phyloP scores from a whole-genome alignment of 768 basidiomycete species.

The Sarcodon sp. region DNA sequence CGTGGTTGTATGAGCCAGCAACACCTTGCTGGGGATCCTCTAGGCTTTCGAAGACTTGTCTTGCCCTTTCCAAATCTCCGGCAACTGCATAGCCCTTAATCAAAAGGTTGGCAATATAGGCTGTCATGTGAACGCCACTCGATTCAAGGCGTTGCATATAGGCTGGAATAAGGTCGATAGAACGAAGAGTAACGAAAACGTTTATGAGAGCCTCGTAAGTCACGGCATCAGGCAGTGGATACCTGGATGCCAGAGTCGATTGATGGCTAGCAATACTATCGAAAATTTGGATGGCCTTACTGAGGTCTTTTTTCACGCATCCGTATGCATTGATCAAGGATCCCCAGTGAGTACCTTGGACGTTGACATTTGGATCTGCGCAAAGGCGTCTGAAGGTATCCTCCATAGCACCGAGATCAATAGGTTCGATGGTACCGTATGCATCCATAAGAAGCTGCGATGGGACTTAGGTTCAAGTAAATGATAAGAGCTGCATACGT shows the following conservation, averaged over 20 bases:
- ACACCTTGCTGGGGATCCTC: constrained; percentile 72
- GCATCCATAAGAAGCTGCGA: constrained; percentile 75
- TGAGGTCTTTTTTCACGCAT: constrained; percentile 62
- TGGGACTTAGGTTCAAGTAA: not conserved
- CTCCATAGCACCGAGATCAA: constrained; percentile 65
- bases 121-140: constrained; percentile 75
- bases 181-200: constrained; percentile 66
- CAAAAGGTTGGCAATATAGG: constrained; percentile 85
- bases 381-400: constrained; percentile 49
- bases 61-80: constrained; percentile 58
- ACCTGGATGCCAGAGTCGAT: constrained; percentile 18
- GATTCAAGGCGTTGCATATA: constrained; percentile 51
- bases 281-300: constrained; percentile 67
- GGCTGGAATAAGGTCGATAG: constrained; percentile 60
- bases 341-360: constrained; percentile 63
- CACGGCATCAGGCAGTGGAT: constrained; percentile 60
- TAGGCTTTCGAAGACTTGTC: constrained; percentile 70
- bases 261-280: constrained; percentile 53
- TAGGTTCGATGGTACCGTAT: constrained; percentile 76
- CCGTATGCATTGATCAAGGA: constrained; percentile 86
- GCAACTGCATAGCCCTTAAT: constrained; percentile 61
- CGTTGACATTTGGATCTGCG: constrained; percentile 27
- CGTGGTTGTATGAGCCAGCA: constrained; percentile 84
- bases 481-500: constrained; percentile 6
- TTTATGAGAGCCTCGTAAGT: constrained; percentile 87